Evolutionary conservation across 495 filamentous ascomycete species (phyloP).

Genomic region (Xylaria scruposa): DNA sequence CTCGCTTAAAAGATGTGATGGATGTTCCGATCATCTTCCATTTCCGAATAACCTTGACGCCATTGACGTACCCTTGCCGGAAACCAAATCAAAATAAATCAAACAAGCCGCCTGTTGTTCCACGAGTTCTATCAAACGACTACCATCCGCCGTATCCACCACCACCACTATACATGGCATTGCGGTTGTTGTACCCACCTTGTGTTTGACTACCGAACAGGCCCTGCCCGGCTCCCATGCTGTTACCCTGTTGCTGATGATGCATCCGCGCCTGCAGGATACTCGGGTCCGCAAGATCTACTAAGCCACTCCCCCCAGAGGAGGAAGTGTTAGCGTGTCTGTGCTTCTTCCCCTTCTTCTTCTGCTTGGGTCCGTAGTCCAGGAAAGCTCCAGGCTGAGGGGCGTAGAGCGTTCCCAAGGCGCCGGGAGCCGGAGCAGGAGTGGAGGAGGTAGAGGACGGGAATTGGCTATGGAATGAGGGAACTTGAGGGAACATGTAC

Average conservation of each 20-base stretch:
- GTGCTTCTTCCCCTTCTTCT: conserved; percentile 99
- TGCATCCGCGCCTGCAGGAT: conserved; percentile 98
- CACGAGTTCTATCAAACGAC: conserved; percentile 41
- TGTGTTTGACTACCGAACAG: conserved; percentile 89
- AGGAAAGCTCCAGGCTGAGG: conserved; percentile 80
- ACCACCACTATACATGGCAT: conserved; percentile 80
- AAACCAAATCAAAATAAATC: conserved; percentile 28
- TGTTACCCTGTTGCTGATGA: conserved; percentile 71
- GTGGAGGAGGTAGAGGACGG: conserved; percentile 77
- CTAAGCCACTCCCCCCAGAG: conserved; percentile 95
- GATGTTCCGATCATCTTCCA: conserved; percentile 46
- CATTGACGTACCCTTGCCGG: conserved; percentile 42
- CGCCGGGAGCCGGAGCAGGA: conserved; percentile 86
- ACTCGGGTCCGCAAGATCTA: conserved; percentile 99
- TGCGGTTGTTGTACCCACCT: conserved; percentile 92
- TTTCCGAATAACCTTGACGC: conserved; percentile 46
- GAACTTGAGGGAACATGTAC: conserved; percentile 62
- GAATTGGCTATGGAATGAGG: conserved; percentile 77
- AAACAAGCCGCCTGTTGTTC: conserved; percentile 33
- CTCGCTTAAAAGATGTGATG: conserved; percentile 44
- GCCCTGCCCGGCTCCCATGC: conserved; percentile 83
- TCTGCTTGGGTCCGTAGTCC: conserved; percentile 91
- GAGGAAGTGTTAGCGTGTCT: conserved; percentile 99
- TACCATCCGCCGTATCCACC: conserved; percentile 77
- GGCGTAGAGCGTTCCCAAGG: conserved; percentile 89